Evolutionary conservation across 352 stramenopile species (phyloP).

Genomic region (Pythium brachiatum): DNA sequence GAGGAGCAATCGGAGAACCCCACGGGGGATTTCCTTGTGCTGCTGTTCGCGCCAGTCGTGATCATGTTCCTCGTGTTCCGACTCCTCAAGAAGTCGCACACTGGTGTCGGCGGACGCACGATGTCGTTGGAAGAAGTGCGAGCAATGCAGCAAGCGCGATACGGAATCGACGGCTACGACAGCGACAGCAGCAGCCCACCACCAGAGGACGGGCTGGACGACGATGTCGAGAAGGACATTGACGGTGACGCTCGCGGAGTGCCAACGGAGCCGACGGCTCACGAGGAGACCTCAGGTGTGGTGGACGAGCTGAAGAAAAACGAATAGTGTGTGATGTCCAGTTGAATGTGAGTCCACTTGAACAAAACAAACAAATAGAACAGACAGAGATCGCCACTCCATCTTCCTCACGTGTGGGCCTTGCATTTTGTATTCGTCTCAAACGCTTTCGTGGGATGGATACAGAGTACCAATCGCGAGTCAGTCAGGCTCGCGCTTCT

Average conservation of each 20-base stretch:
- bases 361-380: not conserved
- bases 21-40: slow-evolving; percentile 59
- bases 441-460: not conserved
- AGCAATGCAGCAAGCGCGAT: slow-evolving; percentile 64
- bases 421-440: not conserved
- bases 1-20: slow-evolving; percentile 72
- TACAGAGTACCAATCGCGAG: not conserved
- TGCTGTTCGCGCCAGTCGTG: slow-evolving; percentile 56
- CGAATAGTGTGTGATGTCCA: slow-evolving; percentile 9
- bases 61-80: slow-evolving; percentile 51
- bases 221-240: slow-evolving; percentile 2
- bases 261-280: not conserved
- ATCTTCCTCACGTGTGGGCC: not conserved
- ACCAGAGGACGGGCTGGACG: slow-evolving; percentile 11
- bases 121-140: slow-evolving; percentile 72
- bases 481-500: slow-evolving; percentile 1
- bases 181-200: slow-evolving; percentile 38
- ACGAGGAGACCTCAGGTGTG: not conserved
- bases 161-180: slow-evolving; percentile 52
- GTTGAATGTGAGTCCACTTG: not conserved
- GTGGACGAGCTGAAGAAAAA: slow-evolving; percentile 9
- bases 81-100: slow-evolving; percentile 42
- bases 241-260: not conserved
- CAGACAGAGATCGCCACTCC: not conserved
- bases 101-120: slow-evolving; percentile 39